Percentiles rank a stretch among this genome's conserved stretches.
Conservation (phyloP, 1,284 basidiomycete genomes). For the Leccinum griseonigrum region DNA sequence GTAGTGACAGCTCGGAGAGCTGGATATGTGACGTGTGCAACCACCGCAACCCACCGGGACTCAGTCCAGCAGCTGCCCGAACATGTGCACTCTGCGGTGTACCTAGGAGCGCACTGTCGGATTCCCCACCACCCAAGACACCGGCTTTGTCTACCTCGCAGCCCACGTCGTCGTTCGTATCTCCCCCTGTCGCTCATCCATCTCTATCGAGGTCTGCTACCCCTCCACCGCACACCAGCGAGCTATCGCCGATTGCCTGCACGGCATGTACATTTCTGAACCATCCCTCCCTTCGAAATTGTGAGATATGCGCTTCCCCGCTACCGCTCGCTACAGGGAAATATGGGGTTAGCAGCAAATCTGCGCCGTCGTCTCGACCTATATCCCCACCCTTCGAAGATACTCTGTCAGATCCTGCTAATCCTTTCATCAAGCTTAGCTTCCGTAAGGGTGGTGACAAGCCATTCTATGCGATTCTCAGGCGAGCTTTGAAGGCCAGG, state of each 20-base stretch:
- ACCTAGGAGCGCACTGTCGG: constrained; percentile 48
- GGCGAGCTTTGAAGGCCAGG: constrained; percentile 72
- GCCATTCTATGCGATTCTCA: constrained; percentile 78
- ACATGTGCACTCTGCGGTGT: constrained; percentile 77
- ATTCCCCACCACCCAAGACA: constrained; percentile 27
- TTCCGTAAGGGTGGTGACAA: constrained; percentile 92
- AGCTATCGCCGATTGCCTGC: constrained; percentile 53
- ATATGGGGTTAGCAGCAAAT: constrained; percentile 41
- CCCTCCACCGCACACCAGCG: constrained; percentile 16
- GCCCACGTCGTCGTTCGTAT: constrained; percentile 36
- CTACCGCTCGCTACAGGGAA: constrained; percentile 41
- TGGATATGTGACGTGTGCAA: constrained; percentile 91
- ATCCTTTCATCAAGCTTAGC: constrained; percentile 67
- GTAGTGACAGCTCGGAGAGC: constrained; percentile 40
- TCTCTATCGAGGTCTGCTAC: constrained; percentile 18
- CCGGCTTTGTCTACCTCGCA: constrained; percentile 38
- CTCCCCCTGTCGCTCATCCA: constrained; percentile 27
- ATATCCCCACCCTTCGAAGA: constrained; percentile 47
- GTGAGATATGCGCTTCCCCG: constrained; percentile 87
- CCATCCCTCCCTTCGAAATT: constrained; percentile 68
- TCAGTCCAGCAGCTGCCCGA: constrained; percentile 56
- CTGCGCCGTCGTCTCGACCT: constrained; percentile 59
- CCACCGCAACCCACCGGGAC: constrained; percentile 72
- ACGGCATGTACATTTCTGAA: constrained; percentile 93
- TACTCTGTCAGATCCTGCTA: constrained; percentile 30